Evolutionary conservation across 495 filamentous ascomycete species (phyloP).

Genomic region (Penicillium crystallinum): DNA sequence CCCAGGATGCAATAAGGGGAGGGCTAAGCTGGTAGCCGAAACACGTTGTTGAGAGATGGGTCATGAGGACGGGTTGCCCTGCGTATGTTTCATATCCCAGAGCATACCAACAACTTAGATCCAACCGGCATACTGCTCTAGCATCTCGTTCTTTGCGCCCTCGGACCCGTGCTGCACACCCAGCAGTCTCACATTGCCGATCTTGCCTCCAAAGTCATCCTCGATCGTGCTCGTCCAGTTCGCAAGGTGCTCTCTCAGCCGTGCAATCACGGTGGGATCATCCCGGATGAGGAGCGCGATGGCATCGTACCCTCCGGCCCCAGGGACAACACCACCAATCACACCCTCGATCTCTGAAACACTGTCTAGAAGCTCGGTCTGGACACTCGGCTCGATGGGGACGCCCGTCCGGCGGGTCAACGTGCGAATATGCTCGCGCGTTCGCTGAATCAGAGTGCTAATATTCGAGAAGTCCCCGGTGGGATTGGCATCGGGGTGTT

Average conservation of each 20-base stretch:
- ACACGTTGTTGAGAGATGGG: not conserved
- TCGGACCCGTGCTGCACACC: constrained; percentile 83
- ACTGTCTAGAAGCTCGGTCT: constrained; percentile 78
- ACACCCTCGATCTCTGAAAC: constrained; percentile 69
- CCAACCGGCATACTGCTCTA: constrained; percentile 61
- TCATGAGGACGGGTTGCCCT: not conserved
- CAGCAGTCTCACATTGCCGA: constrained; percentile 69
- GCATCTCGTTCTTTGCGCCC: constrained; percentile 65
- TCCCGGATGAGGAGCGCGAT: constrained; percentile 75
- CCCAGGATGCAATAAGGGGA: constrained; percentile 2
- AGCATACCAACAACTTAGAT: constrained; percentile 20
- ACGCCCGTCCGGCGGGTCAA: constrained; percentile 72
- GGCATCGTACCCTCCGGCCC: constrained; percentile 92
- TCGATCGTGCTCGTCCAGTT: constrained; percentile 55
- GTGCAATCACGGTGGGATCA: constrained; percentile 58
- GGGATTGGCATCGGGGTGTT: constrained; percentile 26
- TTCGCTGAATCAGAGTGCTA: constrained; percentile 41
- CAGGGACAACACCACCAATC: constrained; percentile 86
- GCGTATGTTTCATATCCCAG: not conserved
- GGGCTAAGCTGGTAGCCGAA: not conserved
- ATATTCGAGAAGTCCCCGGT: constrained; percentile 32
- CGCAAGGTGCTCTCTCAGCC: constrained; percentile 57
- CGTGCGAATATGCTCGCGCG: constrained; percentile 58
- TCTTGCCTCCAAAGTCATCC: constrained; percentile 52
- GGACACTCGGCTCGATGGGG: constrained; percentile 85